Percentiles rank a stretch among this genome's conserved stretches.
phyloP scores from a whole-genome alignment of 768 basidiomycete species.

The Serendipita vermifera region DNA sequence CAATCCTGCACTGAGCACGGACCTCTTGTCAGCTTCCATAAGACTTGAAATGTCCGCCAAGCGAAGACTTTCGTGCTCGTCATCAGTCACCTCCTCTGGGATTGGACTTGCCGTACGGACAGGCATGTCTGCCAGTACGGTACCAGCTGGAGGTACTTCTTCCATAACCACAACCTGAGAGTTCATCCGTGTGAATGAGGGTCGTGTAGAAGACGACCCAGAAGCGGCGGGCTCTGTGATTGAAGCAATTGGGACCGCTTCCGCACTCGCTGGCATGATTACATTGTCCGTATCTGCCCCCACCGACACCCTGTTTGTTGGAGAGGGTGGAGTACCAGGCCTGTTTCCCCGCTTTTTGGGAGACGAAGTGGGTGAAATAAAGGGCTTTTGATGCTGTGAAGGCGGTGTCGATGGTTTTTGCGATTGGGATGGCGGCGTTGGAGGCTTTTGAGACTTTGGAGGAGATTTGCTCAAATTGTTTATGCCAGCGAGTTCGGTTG shows the following conservation, averaged over 20 bases:
- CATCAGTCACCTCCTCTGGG: conserved; percentile 14
- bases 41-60: conserved; percentile 89
- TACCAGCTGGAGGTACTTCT: background rate
- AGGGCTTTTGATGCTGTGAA: too few species aligned
- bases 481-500: conserved; percentile 30
- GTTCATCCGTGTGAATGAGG: conserved; percentile 1
- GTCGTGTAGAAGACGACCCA: background rate
- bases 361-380: too few species aligned
- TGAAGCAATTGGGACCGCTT: background rate
- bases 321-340: conserved; percentile 1
- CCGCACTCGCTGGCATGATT: background rate
- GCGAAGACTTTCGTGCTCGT: conserved; percentile 66
- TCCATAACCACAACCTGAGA: conserved; percentile 7
- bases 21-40: conserved; percentile 60
- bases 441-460: too few species aligned
- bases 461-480: background rate
- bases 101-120: conserved; percentile 3
- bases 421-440: too few species aligned
- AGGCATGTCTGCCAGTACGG: background rate
- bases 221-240: background rate
- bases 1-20: conserved; percentile 9
- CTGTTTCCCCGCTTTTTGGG: conserved; percentile 10
- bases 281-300: background rate
- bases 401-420: too few species aligned
- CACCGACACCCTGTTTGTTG: too few species aligned